Base-by-base conservation (phyloP, 371 early-diverging fungal species). In the Mucor mucedo region DNA sequence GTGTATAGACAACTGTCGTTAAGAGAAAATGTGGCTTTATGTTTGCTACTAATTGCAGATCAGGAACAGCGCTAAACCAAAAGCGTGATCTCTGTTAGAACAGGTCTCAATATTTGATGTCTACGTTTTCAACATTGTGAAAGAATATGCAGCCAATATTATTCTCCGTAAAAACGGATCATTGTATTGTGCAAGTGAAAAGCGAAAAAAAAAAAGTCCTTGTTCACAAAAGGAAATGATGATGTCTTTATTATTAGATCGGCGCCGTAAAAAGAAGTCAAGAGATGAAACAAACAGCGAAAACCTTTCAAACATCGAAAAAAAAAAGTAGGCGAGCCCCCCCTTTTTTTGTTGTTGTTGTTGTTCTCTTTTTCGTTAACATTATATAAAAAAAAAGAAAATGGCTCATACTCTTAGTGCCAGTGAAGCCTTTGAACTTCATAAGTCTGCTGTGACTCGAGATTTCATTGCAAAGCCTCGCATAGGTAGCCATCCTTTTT, bases 381-480 rank as follows among this genome's bases (percentile, higher is more conserved):
- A 6, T 5, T 47, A 47, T n/a, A 27, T 21, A 47, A 6, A 47
- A n/a, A 6, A 14, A 30, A 30, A 48, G 62, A 56, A 53, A 58
- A 76, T 76, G 75, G 77, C 77, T 62, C 70, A 65, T 52, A 54
- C 65, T 38, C 65, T 89, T 68, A 73, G 76, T 62, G 74, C 81
- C 27, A 70, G 69, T 55, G 88, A 91, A 74, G 89, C 88, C 11
- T 88, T 85, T 69, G 84, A 84, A 63, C 69, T 90, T 60, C 86
- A 90, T 73, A 88, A 86, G 55, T 73, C 93, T 48, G 98, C 96
- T 47, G 94, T 93, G 52, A 93, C 93, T 50, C 85, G 95, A 73
- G 91, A 96, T 82, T 95, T 94, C 66, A 70, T 84, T 38, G 85
- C 93, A 48, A 87, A 93, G 76, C 97, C 97, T n/a, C 90, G 95